phyloP scores from a whole-genome alignment of 345 rosid genomes.

The Brassica juncea region DNA sequence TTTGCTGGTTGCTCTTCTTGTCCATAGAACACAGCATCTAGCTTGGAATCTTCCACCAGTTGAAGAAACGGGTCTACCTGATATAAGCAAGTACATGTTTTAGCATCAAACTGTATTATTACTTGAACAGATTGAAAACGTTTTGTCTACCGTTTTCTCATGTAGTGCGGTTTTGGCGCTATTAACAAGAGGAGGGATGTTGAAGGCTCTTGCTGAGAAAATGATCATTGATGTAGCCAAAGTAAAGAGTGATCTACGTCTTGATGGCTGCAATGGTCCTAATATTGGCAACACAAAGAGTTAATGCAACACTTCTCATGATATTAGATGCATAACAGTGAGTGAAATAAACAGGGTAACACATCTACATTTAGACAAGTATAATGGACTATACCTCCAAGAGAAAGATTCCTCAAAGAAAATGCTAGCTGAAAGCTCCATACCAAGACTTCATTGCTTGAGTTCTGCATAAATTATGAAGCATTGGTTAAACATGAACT shows the following conservation, averaged over 20 bases:
- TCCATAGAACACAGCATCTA: slow-evolving; percentile 48
- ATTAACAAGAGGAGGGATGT: slow-evolving; percentile 53
- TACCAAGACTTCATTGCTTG: slow-evolving; percentile 56
- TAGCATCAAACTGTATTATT: background rate
- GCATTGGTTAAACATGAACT: background rate
- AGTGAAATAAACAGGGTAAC: background rate
- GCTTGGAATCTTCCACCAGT: slow-evolving; percentile 56
- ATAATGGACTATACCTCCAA: slow-evolving; percentile 44
- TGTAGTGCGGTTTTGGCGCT: slow-evolving; percentile 57
- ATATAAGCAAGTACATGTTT: slow-evolving; percentile 3
- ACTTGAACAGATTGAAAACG: background rate
- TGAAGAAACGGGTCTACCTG: slow-evolving; percentile 66
- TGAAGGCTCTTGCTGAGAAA: slow-evolving; percentile 63
- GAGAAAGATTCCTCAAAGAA: slow-evolving; percentile 54
- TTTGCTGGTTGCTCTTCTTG: slow-evolving; percentile 32
- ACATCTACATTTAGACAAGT: background rate
- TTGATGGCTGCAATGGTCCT: slow-evolving; percentile 68
- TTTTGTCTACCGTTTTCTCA: slow-evolving; percentile 49
- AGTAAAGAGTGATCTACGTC: slow-evolving; percentile 61
- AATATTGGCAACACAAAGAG: slow-evolving; percentile 34
- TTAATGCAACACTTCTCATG: slow-evolving; percentile 22
- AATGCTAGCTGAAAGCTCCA: slow-evolving; percentile 73
- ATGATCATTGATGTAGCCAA: slow-evolving; percentile 65
- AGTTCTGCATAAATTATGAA: slow-evolving; percentile 45
- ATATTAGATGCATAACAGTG: slow-evolving; percentile 5